Base-by-base conservation (phyloP, 1,284 basidiomycete genomes). In the Ustilago sp. region DNA sequence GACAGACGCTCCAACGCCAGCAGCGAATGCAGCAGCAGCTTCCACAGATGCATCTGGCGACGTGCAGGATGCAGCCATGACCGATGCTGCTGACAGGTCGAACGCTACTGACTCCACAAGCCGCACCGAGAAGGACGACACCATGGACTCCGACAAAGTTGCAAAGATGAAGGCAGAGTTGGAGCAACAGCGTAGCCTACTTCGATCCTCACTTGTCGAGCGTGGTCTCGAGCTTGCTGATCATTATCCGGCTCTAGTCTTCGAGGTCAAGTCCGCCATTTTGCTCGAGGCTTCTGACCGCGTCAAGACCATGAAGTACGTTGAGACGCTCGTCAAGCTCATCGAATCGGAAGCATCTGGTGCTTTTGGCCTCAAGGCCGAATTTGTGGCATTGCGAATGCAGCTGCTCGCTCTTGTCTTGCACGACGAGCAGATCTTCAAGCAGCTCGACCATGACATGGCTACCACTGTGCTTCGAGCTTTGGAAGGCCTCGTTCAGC, bases 331-430 rank as follows among this genome's bases (percentile, higher is more conserved):
- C 32, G 67, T 80, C 57, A 66, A 65, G 59, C 60, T 69, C 36
- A 59, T 75, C 19, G 61, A 72, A 9, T 70, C 65, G 17, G 64
- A 68, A 12, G 74, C 62, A 2, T 39, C 57, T 0, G 67, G 54
- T n/a, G 66, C 80, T 28, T 63, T 77, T 50, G 58, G 57, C 19
- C 35, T 60, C 58, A 68, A 68, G 67, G 61, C 75, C 52, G 68
- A 75, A 57, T 61, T 74, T 61, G 56, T 96, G 48, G 90, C 92
- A 12, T 92, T 93, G 67, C 89, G 95, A 51, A 92, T 93, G 76
- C 92, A 93, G 60, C 88, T 98, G 9, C 88, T 96, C n/a, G 93
- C 94, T 1, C 88, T 97, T 36, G 90, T 94, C 17, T 88, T 94
- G 35, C 91, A 91, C 73, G 93, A 94, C 80, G 89, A 90, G n/a